Conservation (phyloP, 129 eudicot genomes). For the carrot (Daucus carota) region DNA sequence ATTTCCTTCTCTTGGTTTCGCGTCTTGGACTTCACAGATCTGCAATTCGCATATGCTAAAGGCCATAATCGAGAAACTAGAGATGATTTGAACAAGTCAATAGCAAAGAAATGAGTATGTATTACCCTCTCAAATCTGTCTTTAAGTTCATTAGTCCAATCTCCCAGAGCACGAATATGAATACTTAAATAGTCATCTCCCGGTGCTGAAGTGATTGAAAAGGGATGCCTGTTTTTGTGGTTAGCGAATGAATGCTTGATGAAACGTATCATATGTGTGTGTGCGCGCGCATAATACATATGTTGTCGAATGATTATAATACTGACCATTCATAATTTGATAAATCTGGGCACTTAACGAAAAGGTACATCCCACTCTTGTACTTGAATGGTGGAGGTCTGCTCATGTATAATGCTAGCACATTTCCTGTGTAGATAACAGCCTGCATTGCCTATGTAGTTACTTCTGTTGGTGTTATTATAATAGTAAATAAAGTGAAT, state of each 20-base stretch:
- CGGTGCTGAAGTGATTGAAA: conserved; percentile 92
- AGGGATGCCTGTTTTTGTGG: conserved; percentile 78
- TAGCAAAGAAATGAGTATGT: not conserved
- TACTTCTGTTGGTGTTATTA: conserved; percentile 2
- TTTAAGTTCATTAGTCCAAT: conserved; percentile 81
- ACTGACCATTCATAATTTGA: conserved; percentile 80
- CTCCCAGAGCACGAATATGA: conserved; percentile 90
- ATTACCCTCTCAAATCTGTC: conserved; percentile 67
- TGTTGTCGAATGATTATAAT: not conserved
- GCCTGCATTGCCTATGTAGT: conserved; percentile 45
- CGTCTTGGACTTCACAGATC: conserved; percentile 33
- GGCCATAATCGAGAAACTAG: not conserved
- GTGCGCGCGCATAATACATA: not conserved
- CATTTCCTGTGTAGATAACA: conserved; percentile 77
- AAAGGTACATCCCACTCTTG: conserved; percentile 98
- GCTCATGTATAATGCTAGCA: conserved; percentile 83
- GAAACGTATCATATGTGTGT: not conserved
- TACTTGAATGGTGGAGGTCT: conserved; percentile 77
- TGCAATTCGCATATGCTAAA: conserved; percentile 7
- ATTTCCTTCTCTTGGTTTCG: conserved; percentile 24
- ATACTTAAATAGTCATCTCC: conserved; percentile 74
- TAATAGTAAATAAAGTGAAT: conserved; percentile 4
- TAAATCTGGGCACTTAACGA: conserved; percentile 86
- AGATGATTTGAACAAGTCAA: not conserved
- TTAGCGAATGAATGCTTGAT: not conserved